Percentiles rank a stretch among this genome's conserved stretches.
Evolutionary conservation across 208 protist species (phyloP).

Genomic region (Leishmania aethiopica): DNA sequence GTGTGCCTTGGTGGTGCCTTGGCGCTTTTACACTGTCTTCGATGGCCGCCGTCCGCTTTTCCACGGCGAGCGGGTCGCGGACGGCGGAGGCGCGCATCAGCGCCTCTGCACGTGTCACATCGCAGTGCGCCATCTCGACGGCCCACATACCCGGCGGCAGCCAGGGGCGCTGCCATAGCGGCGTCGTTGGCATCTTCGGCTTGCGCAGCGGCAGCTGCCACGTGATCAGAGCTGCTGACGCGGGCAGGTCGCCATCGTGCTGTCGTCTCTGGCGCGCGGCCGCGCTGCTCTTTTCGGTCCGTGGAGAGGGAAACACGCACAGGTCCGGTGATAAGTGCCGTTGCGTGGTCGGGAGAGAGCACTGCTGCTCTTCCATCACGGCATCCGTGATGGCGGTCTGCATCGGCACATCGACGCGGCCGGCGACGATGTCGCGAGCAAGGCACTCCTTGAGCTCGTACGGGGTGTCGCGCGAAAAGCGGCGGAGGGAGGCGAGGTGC

Average conservation of each 20-base stretch:
- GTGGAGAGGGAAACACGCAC: background rate
- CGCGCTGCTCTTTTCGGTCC: background rate
- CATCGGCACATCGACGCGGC: constrained; percentile 28
- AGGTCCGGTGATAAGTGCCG: background rate
- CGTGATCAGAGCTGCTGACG: background rate
- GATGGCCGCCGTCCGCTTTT: background rate
- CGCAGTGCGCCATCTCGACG: background rate
- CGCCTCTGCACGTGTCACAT: background rate
- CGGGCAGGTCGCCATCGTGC: background rate
- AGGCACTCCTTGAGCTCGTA: constrained; percentile 10
- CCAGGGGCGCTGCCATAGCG: constrained; percentile 9
- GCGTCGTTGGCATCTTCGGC: constrained; percentile 6
- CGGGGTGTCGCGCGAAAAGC: constrained; percentile 19
- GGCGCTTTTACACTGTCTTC: background rate
- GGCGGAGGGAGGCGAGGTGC: constrained; percentile 35
- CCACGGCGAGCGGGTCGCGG: constrained; percentile 8
- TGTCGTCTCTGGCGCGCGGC: background rate
- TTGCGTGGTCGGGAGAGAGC: background rate
- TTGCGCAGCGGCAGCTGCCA: constrained; percentile 10
- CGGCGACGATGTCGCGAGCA: constrained; percentile 18
- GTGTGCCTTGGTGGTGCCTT: background rate
- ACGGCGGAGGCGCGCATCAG: constrained; percentile 10
- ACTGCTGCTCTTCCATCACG: constrained; percentile 5
- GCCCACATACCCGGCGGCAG: constrained; percentile 10
- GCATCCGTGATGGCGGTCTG: constrained; percentile 34